Percentiles rank a stretch among this genome's conserved stretches.
Conservation (phyloP, 192 early-diverging fungal species). For the Backusella parvicylindrica region DNA sequence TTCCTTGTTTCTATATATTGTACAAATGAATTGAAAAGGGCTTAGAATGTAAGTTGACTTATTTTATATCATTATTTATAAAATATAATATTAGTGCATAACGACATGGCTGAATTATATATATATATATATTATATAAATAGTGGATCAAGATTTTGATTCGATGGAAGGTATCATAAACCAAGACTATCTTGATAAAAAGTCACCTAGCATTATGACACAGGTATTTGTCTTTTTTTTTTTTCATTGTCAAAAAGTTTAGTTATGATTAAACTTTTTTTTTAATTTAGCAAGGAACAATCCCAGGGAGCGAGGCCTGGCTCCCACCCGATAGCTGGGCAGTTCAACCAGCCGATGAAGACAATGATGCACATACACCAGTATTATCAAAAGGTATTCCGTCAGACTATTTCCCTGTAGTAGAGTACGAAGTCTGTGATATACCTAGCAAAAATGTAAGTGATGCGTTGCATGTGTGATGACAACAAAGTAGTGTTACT, state of each 20-base stretch:
- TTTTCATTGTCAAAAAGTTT: not conserved
- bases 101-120: no score
- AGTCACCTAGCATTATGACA: not conserved
- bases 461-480: constrained; percentile 18
- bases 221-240: not conserved
- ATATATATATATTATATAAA: not conserved
- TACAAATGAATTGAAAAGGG: not conserved
- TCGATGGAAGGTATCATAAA: constrained; percentile 49
- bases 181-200: constrained; percentile 21
- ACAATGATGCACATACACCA: not conserved
- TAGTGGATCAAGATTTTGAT: constrained; percentile 38
- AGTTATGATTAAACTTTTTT: not conserved
- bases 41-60: constrained; percentile 4
- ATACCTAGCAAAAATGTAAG: constrained; percentile 24
- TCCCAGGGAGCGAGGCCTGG: constrained; percentile 46
- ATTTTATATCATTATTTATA: not conserved
- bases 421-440: constrained; percentile 4
- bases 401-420: constrained; percentile 30
- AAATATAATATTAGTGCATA: not conserved
- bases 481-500: constrained; percentile 19
- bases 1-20: not conserved
- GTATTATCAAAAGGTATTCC: constrained; percentile 14
- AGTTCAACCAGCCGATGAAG: constrained; percentile 44
- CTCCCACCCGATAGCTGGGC: constrained; percentile 73
- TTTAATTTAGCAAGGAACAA: not conserved